Evolutionary conservation across 2,329 filamentous ascomycete species (phyloP).

Genomic region (Lasiodiplodia hormozganensis): DNA sequence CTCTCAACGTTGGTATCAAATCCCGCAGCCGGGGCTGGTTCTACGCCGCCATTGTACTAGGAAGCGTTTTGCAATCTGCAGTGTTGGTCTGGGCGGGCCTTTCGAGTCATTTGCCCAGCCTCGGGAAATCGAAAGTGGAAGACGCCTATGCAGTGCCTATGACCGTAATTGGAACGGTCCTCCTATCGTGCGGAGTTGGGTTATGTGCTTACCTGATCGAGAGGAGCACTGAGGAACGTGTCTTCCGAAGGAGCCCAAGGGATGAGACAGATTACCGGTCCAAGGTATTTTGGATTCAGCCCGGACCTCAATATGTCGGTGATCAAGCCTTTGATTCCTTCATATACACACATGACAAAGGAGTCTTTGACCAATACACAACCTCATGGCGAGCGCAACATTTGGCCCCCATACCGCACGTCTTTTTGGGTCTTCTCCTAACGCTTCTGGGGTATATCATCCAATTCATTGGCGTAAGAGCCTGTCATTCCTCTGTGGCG

Average conservation of each 20-base stretch:
- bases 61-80: slow-evolving; percentile 26
- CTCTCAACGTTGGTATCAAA: slow-evolving; percentile 36
- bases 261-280: slow-evolving; percentile 32
- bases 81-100: slow-evolving; percentile 28
- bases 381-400: slow-evolving; percentile 25
- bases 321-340: slow-evolving; percentile 42
- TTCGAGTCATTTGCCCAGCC: slow-evolving; percentile 29
- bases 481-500: slow-evolving; percentile 46
- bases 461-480: slow-evolving; percentile 50
- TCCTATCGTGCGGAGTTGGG: slow-evolving; percentile 40
- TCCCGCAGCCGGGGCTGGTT: slow-evolving; percentile 5
- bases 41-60: slow-evolving; percentile 32
- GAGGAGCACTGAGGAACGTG: slow-evolving; percentile 34
- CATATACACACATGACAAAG: slow-evolving; percentile 21
- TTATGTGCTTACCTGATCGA: slow-evolving; percentile 46
- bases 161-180: slow-evolving; percentile 41
- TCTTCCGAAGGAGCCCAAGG: slow-evolving; percentile 29
- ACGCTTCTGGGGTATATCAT: slow-evolving; percentile 46
- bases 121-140: neutral
- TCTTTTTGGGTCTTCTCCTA: slow-evolving; percentile 31
- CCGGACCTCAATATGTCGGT: slow-evolving; percentile 40
- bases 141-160: slow-evolving; percentile 41
- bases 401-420: neutral
- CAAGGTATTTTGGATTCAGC: slow-evolving; percentile 48
- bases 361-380: neutral